phyloP scores from a whole-genome alignment of 805 yeast genomes.

The Candida awuae region DNA sequence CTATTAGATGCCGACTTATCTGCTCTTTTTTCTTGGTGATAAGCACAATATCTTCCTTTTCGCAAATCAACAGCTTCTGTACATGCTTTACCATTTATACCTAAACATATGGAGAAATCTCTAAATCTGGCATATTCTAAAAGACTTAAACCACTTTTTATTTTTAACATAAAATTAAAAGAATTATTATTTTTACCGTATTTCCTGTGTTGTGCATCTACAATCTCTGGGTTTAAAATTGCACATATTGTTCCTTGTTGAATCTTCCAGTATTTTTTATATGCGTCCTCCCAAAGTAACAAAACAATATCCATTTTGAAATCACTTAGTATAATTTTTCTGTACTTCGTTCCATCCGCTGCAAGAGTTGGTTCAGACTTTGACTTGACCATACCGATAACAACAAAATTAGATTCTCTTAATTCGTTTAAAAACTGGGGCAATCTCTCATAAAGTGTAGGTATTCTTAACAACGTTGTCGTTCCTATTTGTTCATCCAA shows the following conservation, averaged over 20 bases:
- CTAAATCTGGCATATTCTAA: conserved; percentile 67
- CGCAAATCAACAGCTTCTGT: conserved; percentile 49
- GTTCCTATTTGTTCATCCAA: conserved; percentile 34
- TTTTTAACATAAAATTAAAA: conserved; percentile 42
- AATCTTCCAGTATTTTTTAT: conserved; percentile 64
- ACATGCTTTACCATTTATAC: conserved; percentile 48
- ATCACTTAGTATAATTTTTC: conserved; percentile 59
- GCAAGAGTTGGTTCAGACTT: conserved; percentile 50
- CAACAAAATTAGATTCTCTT: conserved; percentile 66
- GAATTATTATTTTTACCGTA: neutral
- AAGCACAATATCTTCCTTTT: conserved; percentile 55
- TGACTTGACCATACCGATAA: conserved; percentile 56
- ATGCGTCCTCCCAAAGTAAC: conserved; percentile 59
- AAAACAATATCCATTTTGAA: conserved; percentile 50
- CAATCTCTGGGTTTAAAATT: conserved; percentile 62
- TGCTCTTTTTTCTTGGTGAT: conserved; percentile 55
- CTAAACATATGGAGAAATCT: conserved; percentile 60
- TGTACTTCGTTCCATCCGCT: conserved; percentile 39
- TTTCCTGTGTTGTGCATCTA: conserved; percentile 24
- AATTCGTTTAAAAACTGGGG: conserved; percentile 72
- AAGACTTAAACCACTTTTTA: conserved; percentile 45
- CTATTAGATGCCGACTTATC: conserved; percentile 50
- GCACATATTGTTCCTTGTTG: conserved; percentile 68
- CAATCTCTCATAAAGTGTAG: conserved; percentile 52
- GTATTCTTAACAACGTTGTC: conserved; percentile 22